These are phyloP conservation scores for Linaria vulgaris DNA, from an alignment of 257 asterid species.

Conservation along the genomic window DNA sequence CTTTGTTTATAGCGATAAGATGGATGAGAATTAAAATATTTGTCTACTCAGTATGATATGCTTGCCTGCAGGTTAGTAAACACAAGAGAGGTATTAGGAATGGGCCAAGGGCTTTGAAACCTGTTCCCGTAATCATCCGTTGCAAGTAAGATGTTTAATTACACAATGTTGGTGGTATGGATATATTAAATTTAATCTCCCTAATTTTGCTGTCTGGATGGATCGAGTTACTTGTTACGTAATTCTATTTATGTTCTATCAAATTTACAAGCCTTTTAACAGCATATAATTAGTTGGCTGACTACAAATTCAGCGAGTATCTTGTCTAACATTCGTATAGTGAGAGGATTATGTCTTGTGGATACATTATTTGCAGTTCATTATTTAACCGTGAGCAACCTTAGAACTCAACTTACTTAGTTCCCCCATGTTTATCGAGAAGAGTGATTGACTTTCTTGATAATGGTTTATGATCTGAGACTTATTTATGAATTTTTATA, in stretches of 20 bases:
- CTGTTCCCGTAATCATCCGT: constrained; percentile 84
- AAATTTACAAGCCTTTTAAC: too few relatives aligned
- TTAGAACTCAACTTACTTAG: too few relatives aligned
- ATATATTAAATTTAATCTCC: not conserved
- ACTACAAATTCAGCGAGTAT: not conserved
- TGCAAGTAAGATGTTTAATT: constrained; percentile 74
- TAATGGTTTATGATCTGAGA: too few relatives aligned
- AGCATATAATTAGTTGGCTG: not conserved
- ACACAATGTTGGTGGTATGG: not conserved
- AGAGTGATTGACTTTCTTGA: too few relatives aligned
- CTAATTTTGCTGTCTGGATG: not conserved
- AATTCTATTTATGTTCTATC: not conserved
- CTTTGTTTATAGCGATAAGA: too few relatives aligned
- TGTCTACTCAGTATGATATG: constrained; percentile 20
- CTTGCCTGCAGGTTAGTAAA: constrained; percentile 59
- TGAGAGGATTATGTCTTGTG: not conserved
- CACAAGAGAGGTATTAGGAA: constrained; percentile 92
- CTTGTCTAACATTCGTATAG: not conserved
- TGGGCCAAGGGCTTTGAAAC: constrained; percentile 98
- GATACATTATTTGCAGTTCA: not conserved
- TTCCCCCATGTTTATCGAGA: too few relatives aligned
- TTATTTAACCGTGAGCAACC: not conserved
- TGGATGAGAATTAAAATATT: not conserved
- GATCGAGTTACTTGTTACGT: not conserved
- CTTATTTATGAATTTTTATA: too few relatives aligned